Percentiles rank a stretch among this genome's conserved stretches.
These are phyloP conservation scores for Micractinium sp. DNA, from an alignment of 139 green algal species.

Conservation along the genomic window DNA sequence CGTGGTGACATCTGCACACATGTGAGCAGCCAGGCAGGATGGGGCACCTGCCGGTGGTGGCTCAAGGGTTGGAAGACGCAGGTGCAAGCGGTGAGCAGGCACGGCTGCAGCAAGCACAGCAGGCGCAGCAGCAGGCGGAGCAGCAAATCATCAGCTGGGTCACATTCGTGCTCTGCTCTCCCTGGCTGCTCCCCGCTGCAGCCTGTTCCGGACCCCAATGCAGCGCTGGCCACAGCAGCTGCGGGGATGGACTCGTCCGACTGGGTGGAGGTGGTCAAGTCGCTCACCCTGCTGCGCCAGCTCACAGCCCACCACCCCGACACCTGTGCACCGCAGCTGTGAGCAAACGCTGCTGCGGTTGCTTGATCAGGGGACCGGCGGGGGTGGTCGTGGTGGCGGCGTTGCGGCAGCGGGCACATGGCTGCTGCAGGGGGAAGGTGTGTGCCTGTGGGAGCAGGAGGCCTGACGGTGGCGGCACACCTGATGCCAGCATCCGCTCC, in stretches of 20 bases:
- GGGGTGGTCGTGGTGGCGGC: too few relatives aligned
- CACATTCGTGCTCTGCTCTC: too few relatives aligned
- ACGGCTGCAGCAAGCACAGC: too few relatives aligned
- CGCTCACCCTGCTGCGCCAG: slow-evolving; percentile 48
- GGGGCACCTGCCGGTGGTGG: too few relatives aligned
- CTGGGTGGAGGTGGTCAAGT: slow-evolving; percentile 40
- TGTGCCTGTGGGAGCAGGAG: not conserved
- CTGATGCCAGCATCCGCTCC: not conserved
- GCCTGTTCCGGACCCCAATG: slow-evolving; percentile 18
- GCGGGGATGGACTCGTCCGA: slow-evolving; percentile 32
- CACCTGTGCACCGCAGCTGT: slow-evolving; percentile 15
- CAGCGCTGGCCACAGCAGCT: not conserved
- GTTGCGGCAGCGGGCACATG: not conserved
- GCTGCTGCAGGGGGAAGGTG: not conserved
- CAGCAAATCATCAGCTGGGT: too few relatives aligned
- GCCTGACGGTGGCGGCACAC: not conserved
- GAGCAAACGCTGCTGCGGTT: not conserved
- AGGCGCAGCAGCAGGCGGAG: too few relatives aligned
- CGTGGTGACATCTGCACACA: too few relatives aligned
- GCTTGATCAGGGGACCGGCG: not conserved
- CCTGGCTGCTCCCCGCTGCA: not conserved
- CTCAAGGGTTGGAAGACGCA: too few relatives aligned
- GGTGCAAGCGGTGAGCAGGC: too few relatives aligned
- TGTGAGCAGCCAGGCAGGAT: too few relatives aligned
- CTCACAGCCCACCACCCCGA: slow-evolving; percentile 41